Conservation (phyloP, 1,139 yeast species). For the Pichia sp. region DNA sequence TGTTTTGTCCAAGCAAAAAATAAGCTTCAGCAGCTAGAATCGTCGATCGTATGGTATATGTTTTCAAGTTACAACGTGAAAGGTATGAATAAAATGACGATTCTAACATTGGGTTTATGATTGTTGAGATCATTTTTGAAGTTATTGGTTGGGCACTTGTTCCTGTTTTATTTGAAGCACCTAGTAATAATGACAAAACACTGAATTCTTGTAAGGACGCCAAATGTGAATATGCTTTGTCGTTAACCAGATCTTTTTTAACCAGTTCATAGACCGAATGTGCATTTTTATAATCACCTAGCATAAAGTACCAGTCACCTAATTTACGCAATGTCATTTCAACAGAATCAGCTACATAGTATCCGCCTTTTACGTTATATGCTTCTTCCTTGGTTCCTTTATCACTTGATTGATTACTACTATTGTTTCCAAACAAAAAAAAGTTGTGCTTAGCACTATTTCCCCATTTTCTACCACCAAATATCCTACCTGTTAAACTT, state of each 20-base stretch:
- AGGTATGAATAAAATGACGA: constrained; percentile 55
- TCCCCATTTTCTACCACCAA: constrained; percentile 50
- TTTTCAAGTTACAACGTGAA: constrained; percentile 58
- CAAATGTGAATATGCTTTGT: constrained; percentile 75
- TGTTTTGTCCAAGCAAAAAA: constrained; percentile 33
- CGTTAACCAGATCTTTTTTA: constrained; percentile 70
- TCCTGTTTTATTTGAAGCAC: constrained; percentile 37
- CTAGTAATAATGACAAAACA: constrained; percentile 63
- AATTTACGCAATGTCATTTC: constrained; percentile 75
- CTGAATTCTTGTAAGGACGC: constrained; percentile 89
- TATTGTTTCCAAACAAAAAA: constrained; percentile 28
- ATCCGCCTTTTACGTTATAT: constrained; percentile 27
- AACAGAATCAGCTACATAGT: constrained; percentile 53
- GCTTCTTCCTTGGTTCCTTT: constrained; percentile 8
- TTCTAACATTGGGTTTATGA: constrained; percentile 62
- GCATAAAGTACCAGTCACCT: constrained; percentile 89
- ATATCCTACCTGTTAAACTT: constrained; percentile 67
- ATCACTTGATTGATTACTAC: constrained; percentile 11
- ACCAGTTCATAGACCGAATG: constrained; percentile 77
- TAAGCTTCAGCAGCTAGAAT: constrained; percentile 39
- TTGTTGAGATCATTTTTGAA: constrained; percentile 51
- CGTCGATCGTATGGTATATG: constrained; percentile 49
- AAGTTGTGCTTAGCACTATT: constrained; percentile 25
- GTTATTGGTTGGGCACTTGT: constrained; percentile 29
- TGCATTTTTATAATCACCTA: constrained; percentile 82